These are phyloP conservation scores for Podaxis sp. DNA, from an alignment of 768 basidiomycete species.

Conservation along the genomic window DNA sequence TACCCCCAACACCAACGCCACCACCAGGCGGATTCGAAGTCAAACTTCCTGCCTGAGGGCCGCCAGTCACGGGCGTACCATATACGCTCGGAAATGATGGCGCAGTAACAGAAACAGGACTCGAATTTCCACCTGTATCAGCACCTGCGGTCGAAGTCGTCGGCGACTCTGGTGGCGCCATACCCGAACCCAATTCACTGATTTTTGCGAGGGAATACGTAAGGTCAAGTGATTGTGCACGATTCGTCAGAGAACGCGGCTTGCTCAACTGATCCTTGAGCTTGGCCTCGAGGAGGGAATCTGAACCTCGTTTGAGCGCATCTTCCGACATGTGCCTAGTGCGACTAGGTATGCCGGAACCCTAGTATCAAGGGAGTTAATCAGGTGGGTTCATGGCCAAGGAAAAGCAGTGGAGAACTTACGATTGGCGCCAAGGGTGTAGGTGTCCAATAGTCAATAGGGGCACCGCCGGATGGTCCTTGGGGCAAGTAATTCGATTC, in stretches of 20 bases:
- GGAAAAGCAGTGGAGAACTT: constrained; percentile 24
- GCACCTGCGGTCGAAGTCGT: constrained; percentile 62
- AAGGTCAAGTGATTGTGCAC: constrained; percentile 87
- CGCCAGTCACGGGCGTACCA: constrained; percentile 51
- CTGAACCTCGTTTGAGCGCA: constrained; percentile 76
- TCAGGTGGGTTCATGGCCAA: not conserved
- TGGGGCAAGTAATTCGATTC: constrained; percentile 51
- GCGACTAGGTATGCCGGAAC: constrained; percentile 66
- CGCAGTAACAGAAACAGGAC: constrained; percentile 74
- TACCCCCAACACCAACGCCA: constrained; percentile 1
- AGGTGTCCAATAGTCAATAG: constrained; percentile 75
- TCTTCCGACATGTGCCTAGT: constrained; percentile 67
- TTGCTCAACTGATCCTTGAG: constrained; percentile 74
- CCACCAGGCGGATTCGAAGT: constrained; percentile 9
- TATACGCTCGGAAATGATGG: constrained; percentile 88
- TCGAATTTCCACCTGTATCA: constrained; percentile 74
- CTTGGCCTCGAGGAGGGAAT: constrained; percentile 82
- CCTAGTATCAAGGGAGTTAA: constrained; percentile 32
- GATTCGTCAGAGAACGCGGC: constrained; percentile 79
- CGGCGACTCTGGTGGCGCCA: constrained; percentile 75
- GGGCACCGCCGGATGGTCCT: constrained; percentile 34
- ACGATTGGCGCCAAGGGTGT: constrained; percentile 63
- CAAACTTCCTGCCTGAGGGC: constrained; percentile 13
- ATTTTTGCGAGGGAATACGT: constrained; percentile 83
- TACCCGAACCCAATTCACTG: constrained; percentile 59